These are phyloP conservation scores for Triticum turgidum DNA, from an alignment of 176 grass and related monocot species.

Conservation along the genomic window DNA sequence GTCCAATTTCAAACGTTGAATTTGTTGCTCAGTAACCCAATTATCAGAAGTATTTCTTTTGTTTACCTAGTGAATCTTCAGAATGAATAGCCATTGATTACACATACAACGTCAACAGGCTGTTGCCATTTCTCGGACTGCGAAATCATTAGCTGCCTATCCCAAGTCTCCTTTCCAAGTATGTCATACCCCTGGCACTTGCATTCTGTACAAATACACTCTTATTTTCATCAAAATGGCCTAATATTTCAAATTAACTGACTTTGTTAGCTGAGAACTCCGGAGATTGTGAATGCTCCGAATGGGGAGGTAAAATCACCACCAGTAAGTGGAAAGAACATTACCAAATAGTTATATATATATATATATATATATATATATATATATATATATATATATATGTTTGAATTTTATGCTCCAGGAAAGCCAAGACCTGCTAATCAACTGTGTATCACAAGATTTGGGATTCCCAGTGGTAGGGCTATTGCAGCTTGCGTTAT, in stretches of 20 bases:
- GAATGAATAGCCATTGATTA: conserved; percentile 16
- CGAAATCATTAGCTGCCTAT: conserved; percentile 71
- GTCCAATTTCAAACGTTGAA: not conserved
- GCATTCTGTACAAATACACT: conserved; percentile 21
- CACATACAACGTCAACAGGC: conserved; percentile 65
- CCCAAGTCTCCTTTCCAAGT: conserved; percentile 58
- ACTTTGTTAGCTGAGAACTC: conserved; percentile 60
- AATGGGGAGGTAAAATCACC: conserved; percentile 74
- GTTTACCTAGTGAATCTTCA: not conserved
- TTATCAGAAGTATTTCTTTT: not conserved
- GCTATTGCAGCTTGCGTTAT: conserved; percentile 92
- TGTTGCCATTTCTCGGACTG: conserved; percentile 86
- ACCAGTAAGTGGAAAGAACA: conserved; percentile 59
- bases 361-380: not conserved
- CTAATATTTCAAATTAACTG: conserved; percentile 35
- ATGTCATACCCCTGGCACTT: conserved; percentile 22
- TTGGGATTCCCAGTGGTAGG: conserved; percentile 81
- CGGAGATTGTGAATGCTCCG: conserved; percentile 50
- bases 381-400: not conserved
- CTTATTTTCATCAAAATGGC: conserved; percentile 6
- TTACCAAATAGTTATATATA: not conserved
- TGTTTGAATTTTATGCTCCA: conserved; percentile 41
- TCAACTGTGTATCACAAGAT: conserved; percentile 98
- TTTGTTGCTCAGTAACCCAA: conserved; percentile 1
- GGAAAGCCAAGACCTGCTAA: conserved; percentile 93